Conservation (phyloP, 2,329 filamentous ascomycete genomes). For the Fusarium keratoplasticum region DNA sequence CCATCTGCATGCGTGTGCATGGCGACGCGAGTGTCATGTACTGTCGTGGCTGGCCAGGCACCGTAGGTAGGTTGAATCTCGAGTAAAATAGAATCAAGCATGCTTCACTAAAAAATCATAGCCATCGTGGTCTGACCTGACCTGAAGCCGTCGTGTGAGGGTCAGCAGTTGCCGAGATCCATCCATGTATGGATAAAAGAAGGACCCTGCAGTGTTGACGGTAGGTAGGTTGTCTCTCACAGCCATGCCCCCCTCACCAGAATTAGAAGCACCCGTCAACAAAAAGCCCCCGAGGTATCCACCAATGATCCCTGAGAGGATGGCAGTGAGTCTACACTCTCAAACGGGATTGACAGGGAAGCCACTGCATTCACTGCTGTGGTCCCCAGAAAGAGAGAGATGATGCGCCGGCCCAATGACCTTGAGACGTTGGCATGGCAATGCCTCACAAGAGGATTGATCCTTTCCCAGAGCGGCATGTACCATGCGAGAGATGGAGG, state of each 20-base stretch:
- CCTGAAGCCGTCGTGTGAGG: neutral
- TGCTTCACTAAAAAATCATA: neutral
- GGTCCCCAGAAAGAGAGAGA: neutral
- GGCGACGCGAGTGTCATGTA: neutral
- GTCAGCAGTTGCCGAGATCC: neutral
- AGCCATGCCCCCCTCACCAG: neutral
- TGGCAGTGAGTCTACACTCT: constrained; percentile 1
- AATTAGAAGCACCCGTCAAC: neutral
- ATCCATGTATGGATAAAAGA: neutral
- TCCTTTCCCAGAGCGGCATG: neutral
- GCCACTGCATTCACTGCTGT: too few species aligned
- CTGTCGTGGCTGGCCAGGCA: neutral
- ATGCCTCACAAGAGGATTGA: neutral
- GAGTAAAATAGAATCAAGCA: neutral
- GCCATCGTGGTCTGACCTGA: neutral
- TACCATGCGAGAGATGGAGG: neutral
- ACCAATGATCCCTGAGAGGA: constrained; percentile 18
- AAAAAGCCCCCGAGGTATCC: constrained; percentile 5
- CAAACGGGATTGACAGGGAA: neutral
- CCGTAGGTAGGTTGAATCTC: neutral
- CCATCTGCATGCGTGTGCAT: neutral
- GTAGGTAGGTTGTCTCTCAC: neutral
- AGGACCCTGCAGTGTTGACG: neutral
- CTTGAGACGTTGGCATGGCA: neutral
- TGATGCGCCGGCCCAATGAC: neutral